Evolutionary conservation across 2,329 filamentous ascomycete genomes (phyloP).

Genomic region (Fusarium setosum): DNA sequence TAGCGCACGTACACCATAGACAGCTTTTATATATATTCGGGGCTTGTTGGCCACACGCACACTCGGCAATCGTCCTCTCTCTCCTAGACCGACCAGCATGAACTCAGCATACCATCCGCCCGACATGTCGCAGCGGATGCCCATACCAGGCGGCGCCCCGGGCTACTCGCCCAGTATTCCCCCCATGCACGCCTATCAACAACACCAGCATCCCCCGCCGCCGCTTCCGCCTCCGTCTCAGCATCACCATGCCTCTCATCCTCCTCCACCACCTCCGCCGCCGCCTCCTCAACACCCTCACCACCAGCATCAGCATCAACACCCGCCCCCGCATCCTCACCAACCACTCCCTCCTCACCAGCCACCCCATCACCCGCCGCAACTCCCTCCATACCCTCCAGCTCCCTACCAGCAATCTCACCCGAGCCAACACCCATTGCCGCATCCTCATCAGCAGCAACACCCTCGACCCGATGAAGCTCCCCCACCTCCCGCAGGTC

Average conservation of each 20-base stretch:
- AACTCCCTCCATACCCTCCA: constrained; percentile 34
- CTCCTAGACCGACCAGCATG: constrained; percentile 35
- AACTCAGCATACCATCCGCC: constrained; percentile 46
- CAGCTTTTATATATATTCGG: not conserved
- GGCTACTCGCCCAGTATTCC: constrained; percentile 40
- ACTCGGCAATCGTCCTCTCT: not conserved
- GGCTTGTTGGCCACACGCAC: not conserved
- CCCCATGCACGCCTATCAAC: constrained; percentile 39
- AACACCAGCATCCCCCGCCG: constrained; percentile 38
- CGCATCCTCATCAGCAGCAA: constrained; percentile 39
- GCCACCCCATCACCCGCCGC: constrained; percentile 33
- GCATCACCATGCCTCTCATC: constrained; percentile 36
- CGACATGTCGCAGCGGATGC: constrained; percentile 48
- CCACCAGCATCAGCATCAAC: constrained; percentile 20
- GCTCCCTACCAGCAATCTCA: constrained; percentile 40
- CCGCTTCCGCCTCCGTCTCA: constrained; percentile 33
- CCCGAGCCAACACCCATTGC: constrained; percentile 37
- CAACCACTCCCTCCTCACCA: constrained; percentile 39
- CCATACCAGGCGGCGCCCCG: constrained; percentile 34
- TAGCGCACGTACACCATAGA: not conserved
- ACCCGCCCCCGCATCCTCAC: constrained; percentile 26
- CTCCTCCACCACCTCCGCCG: constrained; percentile 20
- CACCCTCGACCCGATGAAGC: constrained; percentile 40
- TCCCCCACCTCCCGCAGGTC: constrained; percentile 26
- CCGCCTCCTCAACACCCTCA: constrained; percentile 27